These are phyloP conservation scores for Ganoderma lucidum DNA, from an alignment of 1,284 basidiomycete genomes.

Conservation along the genomic window DNA sequence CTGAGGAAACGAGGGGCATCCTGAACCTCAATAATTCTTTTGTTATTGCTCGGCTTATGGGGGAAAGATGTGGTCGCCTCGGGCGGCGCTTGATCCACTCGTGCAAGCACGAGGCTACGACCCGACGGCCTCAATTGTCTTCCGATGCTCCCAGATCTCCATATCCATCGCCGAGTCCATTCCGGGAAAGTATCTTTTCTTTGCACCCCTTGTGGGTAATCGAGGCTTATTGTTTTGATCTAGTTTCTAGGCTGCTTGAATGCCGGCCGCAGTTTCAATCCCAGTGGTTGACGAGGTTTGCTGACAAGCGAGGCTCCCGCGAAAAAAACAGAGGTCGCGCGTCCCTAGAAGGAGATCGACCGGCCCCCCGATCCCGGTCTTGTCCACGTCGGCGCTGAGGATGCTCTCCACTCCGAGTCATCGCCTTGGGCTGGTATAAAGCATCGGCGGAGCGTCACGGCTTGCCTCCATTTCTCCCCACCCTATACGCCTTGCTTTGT, in stretches of 20 bases:
- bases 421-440: constrained; percentile 21
- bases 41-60: not conserved
- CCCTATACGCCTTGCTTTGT: constrained; percentile 9
- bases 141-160: constrained; percentile 15
- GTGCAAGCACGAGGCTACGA: constrained; percentile 30
- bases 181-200: not conserved
- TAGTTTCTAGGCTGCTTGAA: not conserved
- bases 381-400: constrained; percentile 19
- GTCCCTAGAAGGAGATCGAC: not conserved
- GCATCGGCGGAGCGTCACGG: constrained; percentile 1
- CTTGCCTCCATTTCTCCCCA: constrained; percentile 18
- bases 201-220: not conserved
- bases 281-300: not conserved
- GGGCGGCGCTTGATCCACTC: not conserved
- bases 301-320: not conserved
- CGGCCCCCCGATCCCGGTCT: constrained; percentile 26
- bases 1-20: constrained; percentile 9
- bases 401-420: not conserved
- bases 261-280: not conserved
- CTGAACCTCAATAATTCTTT: not conserved
- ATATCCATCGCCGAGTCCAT: constrained; percentile 9
- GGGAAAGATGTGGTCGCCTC: not conserved
- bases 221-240: not conserved
- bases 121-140: constrained; percentile 25
- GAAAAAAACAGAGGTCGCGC: not conserved